Base-by-base conservation (phyloP, 495 filamentous ascomycete species). In the Penicillium samsonianum region DNA sequence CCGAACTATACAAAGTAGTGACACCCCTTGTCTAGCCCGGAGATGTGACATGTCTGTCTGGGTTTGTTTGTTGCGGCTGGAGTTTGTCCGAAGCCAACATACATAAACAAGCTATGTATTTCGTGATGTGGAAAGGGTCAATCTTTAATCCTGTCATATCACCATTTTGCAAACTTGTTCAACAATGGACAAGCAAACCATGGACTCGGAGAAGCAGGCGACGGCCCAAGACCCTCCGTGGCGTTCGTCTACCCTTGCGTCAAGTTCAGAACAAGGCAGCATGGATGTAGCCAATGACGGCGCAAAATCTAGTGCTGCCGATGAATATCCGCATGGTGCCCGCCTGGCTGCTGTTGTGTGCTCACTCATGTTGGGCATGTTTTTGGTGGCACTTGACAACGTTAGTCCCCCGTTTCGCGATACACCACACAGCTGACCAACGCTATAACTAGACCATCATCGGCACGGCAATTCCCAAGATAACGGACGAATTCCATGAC, bases 401-500 rank as follows among this genome's bases (percentile, higher is more conserved):
- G 41, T 44, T 10, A 25, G 41, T 44, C 20, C 3, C 17, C 20
- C 41, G 10, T 25, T 23, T 25, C 19, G 41, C 41, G 20, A 25
- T 25, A 10, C 41, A 44, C 6, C 20, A 14, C 20, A 23, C 20
- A 44, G 11, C 41, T 44, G 41, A 44, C 20, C 41, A 44, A 44
- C 10, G 20, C 46, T 50, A 19, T 51, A 12, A 50, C 20, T 25
- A 68, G 65, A 83, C 85, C 19, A 90, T 90, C 61, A 84, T 90
- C 57, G 84, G 82, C 5, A 89, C 86, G 3, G 87, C 87, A 14
- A 88, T 90, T 57, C 88, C 88, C 8, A 78, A 78, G 33, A 90
- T 91, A 58, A 90, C 88, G 0, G 81, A 87, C 64, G 70, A 86
- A 28, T 90, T 91, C 67, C 71, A 87, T 26, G 78, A 82, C 38